Percentiles rank a stretch among this genome's conserved stretches.
Evolutionary conservation across 2,329 filamentous ascomycete species (phyloP).

Genomic region (Pseudogymnoascus sp.): DNA sequence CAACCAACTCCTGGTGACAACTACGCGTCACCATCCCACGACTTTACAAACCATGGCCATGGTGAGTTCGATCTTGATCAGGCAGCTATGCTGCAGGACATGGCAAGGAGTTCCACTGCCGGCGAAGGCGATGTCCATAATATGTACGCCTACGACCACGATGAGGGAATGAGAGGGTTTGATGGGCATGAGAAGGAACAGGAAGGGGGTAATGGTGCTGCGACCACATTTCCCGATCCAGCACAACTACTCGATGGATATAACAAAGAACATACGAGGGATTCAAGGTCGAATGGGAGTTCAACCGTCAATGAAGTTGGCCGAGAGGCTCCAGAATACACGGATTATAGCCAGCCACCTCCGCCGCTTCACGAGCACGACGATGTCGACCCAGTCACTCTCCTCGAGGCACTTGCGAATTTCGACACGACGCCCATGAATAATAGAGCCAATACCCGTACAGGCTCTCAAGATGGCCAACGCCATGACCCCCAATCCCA

Average conservation of each 20-base stretch:
- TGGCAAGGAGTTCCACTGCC: conserved; percentile 12
- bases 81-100: conserved; percentile 12
- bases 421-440: conserved; percentile 16
- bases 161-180: conserved; percentile 9
- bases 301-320: neutral
- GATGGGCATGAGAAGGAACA: conserved; percentile 9
- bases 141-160: conserved; percentile 12
- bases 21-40: neutral
- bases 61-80: conserved; percentile 11
- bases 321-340: neutral
- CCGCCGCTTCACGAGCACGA: neutral
- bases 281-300: neutral
- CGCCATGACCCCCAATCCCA: neutral
- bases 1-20: conserved; percentile 3
- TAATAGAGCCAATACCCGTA: conserved; percentile 6
- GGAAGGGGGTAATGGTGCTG: conserved; percentile 5
- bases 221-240: conserved; percentile 9
- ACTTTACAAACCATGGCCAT: conserved; percentile 7
- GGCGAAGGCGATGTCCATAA: conserved; percentile 7
- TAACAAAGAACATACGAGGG: neutral
- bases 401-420: conserved; percentile 23
- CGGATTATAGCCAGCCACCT: neutral
- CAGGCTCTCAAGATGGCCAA: neutral
- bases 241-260: conserved; percentile 10
- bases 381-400: conserved; percentile 19